Percentiles rank a stretch among this genome's conserved stretches.
These are phyloP conservation scores for Phytophthora idaei DNA, from an alignment of 352 stramenopile genomes.

Conservation along the genomic window DNA sequence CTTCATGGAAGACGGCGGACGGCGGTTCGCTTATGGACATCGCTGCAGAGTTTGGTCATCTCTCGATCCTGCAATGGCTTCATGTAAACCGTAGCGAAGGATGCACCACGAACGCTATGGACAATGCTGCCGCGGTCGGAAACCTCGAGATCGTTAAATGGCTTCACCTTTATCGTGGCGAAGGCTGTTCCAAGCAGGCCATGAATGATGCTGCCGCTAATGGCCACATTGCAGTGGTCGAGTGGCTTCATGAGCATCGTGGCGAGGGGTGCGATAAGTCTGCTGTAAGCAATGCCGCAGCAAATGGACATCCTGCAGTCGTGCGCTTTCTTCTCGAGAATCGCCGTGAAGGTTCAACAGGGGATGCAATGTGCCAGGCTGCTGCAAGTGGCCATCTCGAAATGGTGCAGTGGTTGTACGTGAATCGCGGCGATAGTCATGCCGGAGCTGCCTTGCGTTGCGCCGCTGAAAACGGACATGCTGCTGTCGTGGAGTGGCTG, in stretches of 20 bases:
- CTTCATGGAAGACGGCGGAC: slow-evolving; percentile 9
- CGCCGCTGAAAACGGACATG: slow-evolving; percentile 20
- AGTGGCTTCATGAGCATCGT: slow-evolving; percentile 11
- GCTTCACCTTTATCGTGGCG: background rate
- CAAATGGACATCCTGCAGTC: slow-evolving; percentile 7
- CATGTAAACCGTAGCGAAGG: slow-evolving; percentile 2
- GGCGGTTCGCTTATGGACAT: slow-evolving; percentile 19
- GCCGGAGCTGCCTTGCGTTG: slow-evolving; percentile 15
- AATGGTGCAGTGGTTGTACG: slow-evolving; percentile 4
- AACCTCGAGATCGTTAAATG: slow-evolving; percentile 3
- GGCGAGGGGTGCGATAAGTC: slow-evolving; percentile 4
- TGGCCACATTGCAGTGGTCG: background rate
- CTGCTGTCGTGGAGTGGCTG: slow-evolving; percentile 17
- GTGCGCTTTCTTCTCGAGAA: slow-evolving; percentile 13
- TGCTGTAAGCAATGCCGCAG: slow-evolving; percentile 13
- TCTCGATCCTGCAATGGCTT: slow-evolving; percentile 12
- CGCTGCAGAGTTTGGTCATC: slow-evolving; percentile 22
- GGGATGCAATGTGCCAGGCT: slow-evolving; percentile 10
- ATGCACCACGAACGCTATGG: background rate
- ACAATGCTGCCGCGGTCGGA: background rate
- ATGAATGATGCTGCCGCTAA: slow-evolving; percentile 16
- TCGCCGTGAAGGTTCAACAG: background rate
- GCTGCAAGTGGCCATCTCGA: background rate
- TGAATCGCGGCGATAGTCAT: slow-evolving; percentile 16
- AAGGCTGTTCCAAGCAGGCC: slow-evolving; percentile 22